A percentile compares a stretch with the other conserved stretches of the same genome.
Evolutionary conservation across 208 protist genomes (phyloP).

Genomic region (Eutreptiella sp.): DNA sequence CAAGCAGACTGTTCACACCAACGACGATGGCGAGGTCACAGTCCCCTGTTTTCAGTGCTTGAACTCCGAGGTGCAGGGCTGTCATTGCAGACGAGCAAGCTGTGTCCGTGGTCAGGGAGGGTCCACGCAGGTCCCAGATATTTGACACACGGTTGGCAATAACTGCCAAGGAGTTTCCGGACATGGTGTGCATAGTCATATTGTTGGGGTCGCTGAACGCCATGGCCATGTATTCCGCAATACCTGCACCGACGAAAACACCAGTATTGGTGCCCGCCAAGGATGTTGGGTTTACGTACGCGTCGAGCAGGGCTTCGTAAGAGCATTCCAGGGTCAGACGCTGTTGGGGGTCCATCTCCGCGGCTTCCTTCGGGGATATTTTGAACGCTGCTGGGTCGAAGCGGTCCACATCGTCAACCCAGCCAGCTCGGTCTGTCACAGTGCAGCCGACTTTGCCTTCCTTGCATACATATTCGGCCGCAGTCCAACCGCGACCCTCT

Average conservation of each 20-base stretch:
- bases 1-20: conserved; percentile 37
- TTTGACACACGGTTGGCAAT: conserved; percentile 43
- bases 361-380: conserved; percentile 8
- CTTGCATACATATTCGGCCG: too few species aligned
- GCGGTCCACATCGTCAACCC: neutral
- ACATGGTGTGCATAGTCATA: too few species aligned
- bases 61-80: conserved; percentile 43
- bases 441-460: too few species aligned
- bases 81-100: conserved; percentile 60
- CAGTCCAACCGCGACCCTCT: too few species aligned
- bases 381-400: conserved; percentile 31
- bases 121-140: conserved; percentile 44
- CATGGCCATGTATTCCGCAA: too few species aligned
- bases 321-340: conserved; percentile 20
- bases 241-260: too few species aligned
- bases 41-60: too few species aligned
- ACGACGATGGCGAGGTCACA: neutral
- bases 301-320: conserved; percentile 29
- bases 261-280: too few species aligned
- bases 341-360: conserved; percentile 36
- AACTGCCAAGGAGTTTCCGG: conserved; percentile 21
- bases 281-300: too few species aligned
- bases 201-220: too few species aligned
- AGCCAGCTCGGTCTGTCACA: too few species aligned
- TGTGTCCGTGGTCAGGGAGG: conserved; percentile 50